Conservation (phyloP, 441 rosid species). For the Brassica hybrid region DNA sequence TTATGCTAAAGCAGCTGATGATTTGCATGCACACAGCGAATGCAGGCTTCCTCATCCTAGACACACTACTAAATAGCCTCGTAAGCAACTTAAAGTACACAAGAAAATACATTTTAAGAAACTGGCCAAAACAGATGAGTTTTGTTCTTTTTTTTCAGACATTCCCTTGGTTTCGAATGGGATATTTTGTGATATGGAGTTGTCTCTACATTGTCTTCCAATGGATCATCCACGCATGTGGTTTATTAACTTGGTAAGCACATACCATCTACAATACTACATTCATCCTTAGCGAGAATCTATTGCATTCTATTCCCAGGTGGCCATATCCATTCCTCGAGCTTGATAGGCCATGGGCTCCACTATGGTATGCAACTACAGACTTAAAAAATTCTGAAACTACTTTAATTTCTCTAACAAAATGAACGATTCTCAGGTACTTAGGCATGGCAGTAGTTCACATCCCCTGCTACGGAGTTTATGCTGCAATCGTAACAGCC, state of each 20-base stretch:
- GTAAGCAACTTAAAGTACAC: constrained; percentile 52
- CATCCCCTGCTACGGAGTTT: constrained; percentile 79
- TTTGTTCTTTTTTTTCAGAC: constrained; percentile 47
- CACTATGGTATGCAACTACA: constrained; percentile 57
- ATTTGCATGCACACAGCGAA: constrained; percentile 83
- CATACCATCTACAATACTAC: background rate
- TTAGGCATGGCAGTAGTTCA: constrained; percentile 60
- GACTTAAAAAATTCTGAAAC: background rate
- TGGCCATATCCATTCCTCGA: constrained; percentile 93
- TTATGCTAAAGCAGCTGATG: constrained; percentile 60
- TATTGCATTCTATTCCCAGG: constrained; percentile 47
- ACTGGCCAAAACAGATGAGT: background rate
- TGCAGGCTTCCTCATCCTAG: constrained; percentile 61
- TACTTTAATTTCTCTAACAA: too few relatives aligned
- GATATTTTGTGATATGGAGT: constrained; percentile 88
- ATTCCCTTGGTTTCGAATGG: constrained; percentile 83
- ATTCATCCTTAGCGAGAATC: background rate
- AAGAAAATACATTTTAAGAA: background rate
- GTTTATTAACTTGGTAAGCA: constrained; percentile 66
- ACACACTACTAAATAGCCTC: constrained; percentile 68
- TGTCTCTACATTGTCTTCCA: constrained; percentile 77
- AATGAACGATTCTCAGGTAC: constrained; percentile 57
- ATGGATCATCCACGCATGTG: constrained; percentile 86
- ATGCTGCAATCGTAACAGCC: constrained; percentile 55
- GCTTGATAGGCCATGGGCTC: constrained; percentile 67